These are phyloP conservation scores for Apiotrichum siamense DNA, from an alignment of 1,284 basidiomycete genomes.

Conservation along the genomic window DNA sequence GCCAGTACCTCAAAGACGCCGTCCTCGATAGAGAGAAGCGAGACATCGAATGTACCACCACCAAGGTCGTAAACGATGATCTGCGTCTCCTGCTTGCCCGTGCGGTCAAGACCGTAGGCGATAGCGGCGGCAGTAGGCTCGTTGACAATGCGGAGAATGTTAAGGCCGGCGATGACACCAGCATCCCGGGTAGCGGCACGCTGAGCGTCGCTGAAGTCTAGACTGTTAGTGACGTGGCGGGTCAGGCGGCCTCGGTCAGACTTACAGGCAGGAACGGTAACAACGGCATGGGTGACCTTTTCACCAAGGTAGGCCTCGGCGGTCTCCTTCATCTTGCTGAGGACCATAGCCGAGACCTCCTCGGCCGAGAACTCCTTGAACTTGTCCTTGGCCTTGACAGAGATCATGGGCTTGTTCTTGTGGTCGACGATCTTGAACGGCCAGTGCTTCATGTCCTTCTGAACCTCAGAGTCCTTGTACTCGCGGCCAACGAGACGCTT, in stretches of 20 bases:
- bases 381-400: conserved; percentile 80
- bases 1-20: conserved; percentile 99
- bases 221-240: conserved; percentile 83
- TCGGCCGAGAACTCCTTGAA: conserved; percentile 85
- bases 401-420: conserved; percentile 76
- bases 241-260: conserved; percentile 4
- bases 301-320: conserved; percentile 93
- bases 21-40: conserved; percentile 94
- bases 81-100: conserved; percentile 60
- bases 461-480: conserved; percentile 65
- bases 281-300: conserved; percentile 78
- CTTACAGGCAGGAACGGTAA: conserved; percentile 54
- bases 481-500: conserved; percentile 80
- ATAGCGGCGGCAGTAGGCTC: conserved; percentile 98
- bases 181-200: conserved; percentile 98
- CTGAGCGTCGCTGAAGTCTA: conserved; percentile 99
- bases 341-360: conserved; percentile 96
- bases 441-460: conserved; percentile 60
- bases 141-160: conserved; percentile 96
- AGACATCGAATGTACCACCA: conserved; percentile 99
- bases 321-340: conserved; percentile 96
- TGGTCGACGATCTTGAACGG: conserved; percentile 76
- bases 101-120: conserved; percentile 86
- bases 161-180: conserved; percentile 92
- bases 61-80: conserved; percentile 98